Conservation (phyloP, 345 rosid genomes). For the Rhodamnia rubescens region DNA sequence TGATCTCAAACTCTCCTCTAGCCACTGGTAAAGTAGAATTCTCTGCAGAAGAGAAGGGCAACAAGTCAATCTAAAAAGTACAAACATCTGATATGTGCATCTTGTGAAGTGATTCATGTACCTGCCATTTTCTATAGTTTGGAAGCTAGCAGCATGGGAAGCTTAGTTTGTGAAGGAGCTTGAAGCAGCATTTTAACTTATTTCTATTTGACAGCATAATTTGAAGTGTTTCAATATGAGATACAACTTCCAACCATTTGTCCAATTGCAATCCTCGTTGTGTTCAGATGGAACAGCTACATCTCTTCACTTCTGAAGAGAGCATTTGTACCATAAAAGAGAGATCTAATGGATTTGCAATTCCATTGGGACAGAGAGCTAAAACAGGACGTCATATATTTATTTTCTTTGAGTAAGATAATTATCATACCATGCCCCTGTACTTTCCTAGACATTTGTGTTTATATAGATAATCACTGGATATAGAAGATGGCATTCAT, state of each 20-base stretch:
- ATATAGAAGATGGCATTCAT: not conserved
- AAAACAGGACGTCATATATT: not conserved
- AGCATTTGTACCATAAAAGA: not conserved
- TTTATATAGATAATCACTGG: not conserved
- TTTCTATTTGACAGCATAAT: not conserved
- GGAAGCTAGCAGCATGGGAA: not conserved
- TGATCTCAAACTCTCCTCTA: slow-evolving; percentile 64
- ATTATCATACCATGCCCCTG: not conserved
- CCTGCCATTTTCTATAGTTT: not conserved
- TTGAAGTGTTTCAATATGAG: not conserved
- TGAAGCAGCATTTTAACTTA: not conserved
- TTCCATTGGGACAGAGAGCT: not conserved
- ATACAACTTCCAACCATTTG: not conserved
- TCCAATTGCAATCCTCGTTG: not conserved
- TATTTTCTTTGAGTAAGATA: not conserved
- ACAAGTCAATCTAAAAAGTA: not conserved
- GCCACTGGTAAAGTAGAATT: slow-evolving; percentile 63
- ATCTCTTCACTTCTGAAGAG: not conserved
- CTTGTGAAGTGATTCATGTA: not conserved
- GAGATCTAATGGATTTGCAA: not conserved
- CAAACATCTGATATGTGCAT: not conserved
- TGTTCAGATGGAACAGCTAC: not conserved
- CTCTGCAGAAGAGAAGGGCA: slow-evolving; percentile 26
- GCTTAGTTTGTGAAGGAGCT: not conserved
- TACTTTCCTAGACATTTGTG: not conserved